Percentiles rank a stretch among this genome's conserved stretches.
phyloP scores from a whole-genome alignment of 306 rosid genomes.

The Datisca glomerata region DNA sequence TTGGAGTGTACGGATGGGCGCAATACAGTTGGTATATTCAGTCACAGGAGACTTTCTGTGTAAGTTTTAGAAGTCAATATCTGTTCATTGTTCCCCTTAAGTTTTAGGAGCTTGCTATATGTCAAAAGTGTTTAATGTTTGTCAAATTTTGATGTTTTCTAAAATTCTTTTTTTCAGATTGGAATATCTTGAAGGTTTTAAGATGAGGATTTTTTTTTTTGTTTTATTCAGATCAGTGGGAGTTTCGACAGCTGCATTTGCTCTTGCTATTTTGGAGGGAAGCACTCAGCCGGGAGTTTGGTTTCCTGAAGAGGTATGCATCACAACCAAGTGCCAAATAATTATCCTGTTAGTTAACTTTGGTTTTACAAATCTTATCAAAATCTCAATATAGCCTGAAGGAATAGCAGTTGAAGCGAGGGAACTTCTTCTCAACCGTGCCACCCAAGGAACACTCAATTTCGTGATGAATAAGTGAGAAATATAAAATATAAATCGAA shows the following conservation, averaged over 20 bases:
- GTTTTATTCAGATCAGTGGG: constrained; percentile 64
- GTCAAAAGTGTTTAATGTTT: too few species aligned
- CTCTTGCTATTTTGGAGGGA: constrained; percentile 82
- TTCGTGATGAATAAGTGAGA: constrained; percentile 65
- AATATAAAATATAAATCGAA: too few species aligned
- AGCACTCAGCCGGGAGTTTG: constrained; percentile 89
- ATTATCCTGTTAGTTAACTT: constrained; percentile 2
- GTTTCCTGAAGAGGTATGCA: constrained; percentile 91
- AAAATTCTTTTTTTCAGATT: too few species aligned
- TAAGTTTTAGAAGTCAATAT: constrained; percentile 25
- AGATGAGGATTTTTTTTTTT: not conserved
- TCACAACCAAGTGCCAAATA: not conserved
- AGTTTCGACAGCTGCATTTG: constrained; percentile 68
- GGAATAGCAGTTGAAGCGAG: constrained; percentile 83
- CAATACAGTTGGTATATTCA: constrained; percentile 58
- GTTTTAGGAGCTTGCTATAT: too few species aligned
- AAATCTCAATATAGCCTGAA: constrained; percentile 42
- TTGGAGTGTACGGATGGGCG: constrained; percentile 79
- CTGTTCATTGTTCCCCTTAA: too few species aligned
- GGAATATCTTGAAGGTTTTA: too few species aligned
- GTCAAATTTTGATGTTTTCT: too few species aligned
- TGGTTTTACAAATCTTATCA: constrained; percentile 9
- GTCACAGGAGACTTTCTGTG: constrained; percentile 67
- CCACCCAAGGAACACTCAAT: constrained; percentile 72
- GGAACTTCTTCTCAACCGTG: constrained; percentile 79